These are phyloP conservation scores for Brachypodium distachyon DNA, from an alignment of 202 grass and related monocot genomes.

Conservation along the genomic window DNA sequence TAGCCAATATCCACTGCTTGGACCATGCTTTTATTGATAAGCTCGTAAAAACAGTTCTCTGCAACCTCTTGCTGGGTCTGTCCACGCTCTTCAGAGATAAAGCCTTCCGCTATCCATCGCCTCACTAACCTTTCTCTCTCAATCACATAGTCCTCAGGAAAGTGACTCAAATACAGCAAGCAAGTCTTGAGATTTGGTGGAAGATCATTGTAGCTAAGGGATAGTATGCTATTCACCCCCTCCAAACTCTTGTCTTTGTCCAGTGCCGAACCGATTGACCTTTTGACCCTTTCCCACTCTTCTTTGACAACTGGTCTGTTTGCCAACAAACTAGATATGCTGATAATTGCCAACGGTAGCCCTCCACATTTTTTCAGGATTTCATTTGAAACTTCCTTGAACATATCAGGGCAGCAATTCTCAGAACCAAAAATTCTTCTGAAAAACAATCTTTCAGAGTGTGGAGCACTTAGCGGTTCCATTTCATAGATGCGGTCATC, in stretches of 20 bases:
- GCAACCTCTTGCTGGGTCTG: not conserved
- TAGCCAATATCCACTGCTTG: not conserved
- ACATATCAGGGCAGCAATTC: not conserved
- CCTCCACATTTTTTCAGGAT: too few relatives aligned
- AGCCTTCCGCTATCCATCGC: conserved; percentile 32
- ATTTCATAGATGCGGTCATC: not conserved
- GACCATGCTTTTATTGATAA: not conserved
- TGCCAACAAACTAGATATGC: conserved; percentile 17
- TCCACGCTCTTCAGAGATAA: not conserved
- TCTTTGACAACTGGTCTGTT: not conserved
- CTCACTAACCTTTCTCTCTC: not conserved
- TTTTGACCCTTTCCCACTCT: conserved; percentile 17
- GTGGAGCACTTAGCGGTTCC: not conserved
- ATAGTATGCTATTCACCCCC: conserved; percentile 17
- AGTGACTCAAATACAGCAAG: conserved; percentile 28
- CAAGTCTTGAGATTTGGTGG: conserved; percentile 21
- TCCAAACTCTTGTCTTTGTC: not conserved
- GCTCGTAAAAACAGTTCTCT: not conserved
- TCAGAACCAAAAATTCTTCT: not conserved
- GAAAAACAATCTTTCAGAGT: conserved; percentile 9
- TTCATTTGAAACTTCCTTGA: conserved; percentile 10
- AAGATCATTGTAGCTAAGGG: conserved; percentile 12
- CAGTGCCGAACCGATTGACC: conserved; percentile 19
- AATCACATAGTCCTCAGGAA: conserved; percentile 18
- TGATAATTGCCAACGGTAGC: conserved; percentile 17